Evolutionary conservation across 1,284 basidiomycete genomes (phyloP), one percentile per base, ranked within the genome.

Genomic region (Ustilago loliicola): DNA sequence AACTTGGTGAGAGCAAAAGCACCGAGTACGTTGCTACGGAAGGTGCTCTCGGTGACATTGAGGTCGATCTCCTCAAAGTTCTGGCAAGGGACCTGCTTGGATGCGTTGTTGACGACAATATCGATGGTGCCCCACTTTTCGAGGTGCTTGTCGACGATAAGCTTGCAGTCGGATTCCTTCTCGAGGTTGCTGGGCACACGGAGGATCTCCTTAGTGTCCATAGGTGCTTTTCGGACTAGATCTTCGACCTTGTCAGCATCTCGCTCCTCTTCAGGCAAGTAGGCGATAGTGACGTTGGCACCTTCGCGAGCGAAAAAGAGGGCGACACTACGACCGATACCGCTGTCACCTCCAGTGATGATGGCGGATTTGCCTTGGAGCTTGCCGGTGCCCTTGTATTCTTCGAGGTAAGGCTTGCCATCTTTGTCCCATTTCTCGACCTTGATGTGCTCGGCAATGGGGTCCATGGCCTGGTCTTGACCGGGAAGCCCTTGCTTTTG

Each of bases 241-340:
- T 68, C 53, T 53, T 75, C 75, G n/a, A 81, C 74, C 21, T 40
- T 48, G 7, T 79, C 57, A 21, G 75, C 81, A 84, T 92, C 91
- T 66, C 89, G 87, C 76, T 90, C 87, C 85, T 92, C 91, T 76
- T 90, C 88, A 5, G 90, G 89, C 1, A 92, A 88, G 84, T 91
- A 89, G n/a, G 88, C 88, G 69, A 92, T 90, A 0, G 91, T 90
- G n/a, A 92, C 88, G 57, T 90, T 90, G 17, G 89, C 89, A 1
- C 91, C 91, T 82, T 92, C 91, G 19, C 91, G 88, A 1, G 91
- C 91, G 76, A 91, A 91, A 84, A 90, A 88, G 66, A 90, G 88
- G 10, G 91, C 90, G 1, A 89, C 90, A 0, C 89, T 85, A 29
- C 91, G 88, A 9, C 91, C 91, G 59, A 92, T 91, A n/a, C 91